Base-by-base conservation (phyloP, 2,329 filamentous ascomycete species). In the Alternaria infectoria region DNA sequence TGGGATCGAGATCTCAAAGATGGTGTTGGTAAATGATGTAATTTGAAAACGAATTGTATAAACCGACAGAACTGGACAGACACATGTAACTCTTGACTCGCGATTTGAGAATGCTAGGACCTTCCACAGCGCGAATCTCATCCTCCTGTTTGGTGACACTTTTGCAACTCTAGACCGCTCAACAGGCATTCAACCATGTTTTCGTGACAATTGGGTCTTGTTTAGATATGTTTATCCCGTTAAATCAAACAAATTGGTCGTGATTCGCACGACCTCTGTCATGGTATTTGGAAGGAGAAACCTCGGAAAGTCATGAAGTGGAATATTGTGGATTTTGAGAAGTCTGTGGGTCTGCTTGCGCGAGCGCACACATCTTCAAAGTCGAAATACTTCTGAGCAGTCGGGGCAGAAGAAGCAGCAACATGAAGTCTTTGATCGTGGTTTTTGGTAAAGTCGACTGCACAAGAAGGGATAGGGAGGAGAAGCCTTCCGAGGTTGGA, bases 11-110 rank as follows among this genome's bases (percentile, higher is more conserved):
- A 40, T 40, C n/a, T 17, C 5, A 11, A 17, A 17, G 15, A 40
- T 40, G 8, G 9, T 40, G n/a, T 40, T 40, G 0, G n/a, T 17
- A 11, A 6, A 40, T 40, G n/a, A 40, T 40, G 32, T 40, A 40
- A 40, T 5, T 0, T n/a, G 4, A 17, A 1, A 40, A 40, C 2
- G 8, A 1, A 0, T 17, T 17, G 32, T n/a, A 4, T 40, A 2
- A n/a, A 1, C 5, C 15, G 4, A 10, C 4, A 10, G 2, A 10
- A 2, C 8, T 40, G 8, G 32, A 40, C 8, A 17, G 15, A 11
- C 4, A 40, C n/a, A 40, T 15, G 12, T 3, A 32, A 6, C 13
- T 15, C 3, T 32, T 6, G 3, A 4, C 30, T 32, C 6, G 13
- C 6, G 6, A 9, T 36, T 36, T n/a, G 7, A 36, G 6, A n/a